Evolutionary conservation across 1,284 basidiomycete species (phyloP), one percentile per base, ranked within the genome.

Genomic region (Rhodotorula sp.): DNA sequence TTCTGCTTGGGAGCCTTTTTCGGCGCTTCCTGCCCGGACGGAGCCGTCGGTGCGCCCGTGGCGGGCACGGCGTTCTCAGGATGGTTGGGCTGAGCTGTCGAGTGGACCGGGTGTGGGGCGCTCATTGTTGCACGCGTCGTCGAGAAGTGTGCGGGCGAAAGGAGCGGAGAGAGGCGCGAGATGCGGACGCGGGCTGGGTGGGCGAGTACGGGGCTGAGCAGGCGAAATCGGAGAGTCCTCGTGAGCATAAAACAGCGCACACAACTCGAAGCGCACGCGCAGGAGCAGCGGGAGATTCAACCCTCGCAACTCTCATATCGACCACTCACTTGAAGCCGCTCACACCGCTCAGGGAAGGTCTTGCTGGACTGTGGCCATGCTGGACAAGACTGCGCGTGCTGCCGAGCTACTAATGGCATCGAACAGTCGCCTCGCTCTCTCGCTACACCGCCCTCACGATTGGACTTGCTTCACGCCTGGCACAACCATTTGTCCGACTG

Each of bases 51-150:
- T 46, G 60, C 59, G 31, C 52, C 60, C 28, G 48, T 44, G 0
- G 59, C 50, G 5, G 62, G 54, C 34, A 58, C 24, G 20, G 46
- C 50, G 3, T 50, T 50, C 1, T 69, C 68, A 13, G 55, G 69
- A 55, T 66, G 53, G n/a, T 78, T 75, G 11, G 80, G 78, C n/a
- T 78, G 64, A 10, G 78, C 67, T 10, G 80, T 79, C 37, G 80
- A 80, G 13, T 77, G 68, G 28, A 81, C 78, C 50, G 81, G 81
- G 72, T 82, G 81, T 30, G 76, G 74, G 20, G 78, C 79, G 24
- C 79, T 61, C 66, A 68, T 73, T 44, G 37, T 55, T 44, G 52
- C 46, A 26, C 40, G 31, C 18, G 54, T 34, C 28, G 64, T 30
- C n/a, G 57, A 59, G n/a, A 30, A 60, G 51, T 46, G 46, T 22